A percentile compares a stretch with the other conserved stretches of the same genome.
Evolutionary conservation across 2,329 filamentous ascomycete genomes (phyloP).

Genomic region (Pestalotiopsis sp.): DNA sequence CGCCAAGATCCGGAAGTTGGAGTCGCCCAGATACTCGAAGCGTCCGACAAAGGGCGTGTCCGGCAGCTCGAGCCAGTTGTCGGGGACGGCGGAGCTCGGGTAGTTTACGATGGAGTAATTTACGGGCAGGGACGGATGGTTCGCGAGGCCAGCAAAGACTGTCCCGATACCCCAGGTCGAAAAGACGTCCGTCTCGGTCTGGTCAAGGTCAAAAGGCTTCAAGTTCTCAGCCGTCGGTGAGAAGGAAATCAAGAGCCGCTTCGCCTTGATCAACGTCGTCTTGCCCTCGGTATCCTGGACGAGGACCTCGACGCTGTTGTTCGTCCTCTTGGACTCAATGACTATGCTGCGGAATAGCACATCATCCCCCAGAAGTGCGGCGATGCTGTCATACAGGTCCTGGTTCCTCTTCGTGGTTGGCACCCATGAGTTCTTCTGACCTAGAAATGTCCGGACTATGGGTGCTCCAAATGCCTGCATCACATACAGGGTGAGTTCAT

Average conservation of each 20-base stretch:
- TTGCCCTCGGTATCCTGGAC: conserved; percentile 27
- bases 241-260: conserved; percentile 38
- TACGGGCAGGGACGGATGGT: conserved; percentile 32
- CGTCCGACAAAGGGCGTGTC: conserved; percentile 29
- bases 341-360: conserved; percentile 40
- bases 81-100: conserved; percentile 24
- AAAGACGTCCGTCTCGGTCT: conserved; percentile 32
- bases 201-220: conserved; percentile 34
- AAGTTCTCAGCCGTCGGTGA: conserved; percentile 35
- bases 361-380: conserved; percentile 35
- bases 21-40: conserved; percentile 29
- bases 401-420: conserved; percentile 39
- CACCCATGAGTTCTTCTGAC: conserved; percentile 30
- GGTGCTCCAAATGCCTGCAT: conserved; percentile 42
- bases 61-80: conserved; percentile 30
- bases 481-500: conserved; percentile 46
- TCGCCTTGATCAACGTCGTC: conserved; percentile 32
- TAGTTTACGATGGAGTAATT: conserved; percentile 31
- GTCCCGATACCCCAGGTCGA: conserved; percentile 32
- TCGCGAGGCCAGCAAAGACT: conserved; percentile 35
- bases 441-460: conserved; percentile 37
- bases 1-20: conserved; percentile 29
- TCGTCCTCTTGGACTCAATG: conserved; percentile 30
- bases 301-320: conserved; percentile 30
- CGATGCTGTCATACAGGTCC: conserved; percentile 42